phyloP scores from a whole-genome alignment of 768 basidiomycete species.

The Termitomyces titanicus region DNA sequence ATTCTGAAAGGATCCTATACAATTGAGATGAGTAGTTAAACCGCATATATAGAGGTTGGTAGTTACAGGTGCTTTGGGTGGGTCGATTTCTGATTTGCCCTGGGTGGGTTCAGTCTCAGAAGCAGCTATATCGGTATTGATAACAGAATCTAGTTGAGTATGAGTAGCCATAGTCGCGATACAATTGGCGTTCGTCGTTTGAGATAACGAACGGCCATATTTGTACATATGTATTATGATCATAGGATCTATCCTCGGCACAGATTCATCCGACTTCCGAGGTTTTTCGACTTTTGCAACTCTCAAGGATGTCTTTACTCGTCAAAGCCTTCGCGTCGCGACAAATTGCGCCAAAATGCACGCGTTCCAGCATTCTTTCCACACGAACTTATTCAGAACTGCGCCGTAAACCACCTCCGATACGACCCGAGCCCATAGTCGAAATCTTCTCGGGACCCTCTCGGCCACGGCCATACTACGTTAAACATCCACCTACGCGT shows the following conservation, averaged over 20 bases:
- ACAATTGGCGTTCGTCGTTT: slow-evolving; percentile 1
- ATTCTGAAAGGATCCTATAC: slow-evolving; percentile 41
- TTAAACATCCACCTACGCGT: slow-evolving; percentile 23
- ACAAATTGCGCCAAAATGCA: slow-evolving; percentile 1
- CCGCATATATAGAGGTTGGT: slow-evolving; percentile 9
- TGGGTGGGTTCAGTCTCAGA: slow-evolving; percentile 5
- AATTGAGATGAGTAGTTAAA: neutral
- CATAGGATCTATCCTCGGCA: neutral
- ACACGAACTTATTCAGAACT: slow-evolving; percentile 14
- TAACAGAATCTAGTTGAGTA: neutral
- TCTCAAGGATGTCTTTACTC: slow-evolving; percentile 8
- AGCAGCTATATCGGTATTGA: neutral
- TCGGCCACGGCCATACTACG: slow-evolving; percentile 34
- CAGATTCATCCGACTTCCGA: neutral
- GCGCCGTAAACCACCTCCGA: slow-evolving; percentile 17
- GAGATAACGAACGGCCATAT: slow-evolving; percentile 1
- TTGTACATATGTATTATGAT: slow-evolving; percentile 11
- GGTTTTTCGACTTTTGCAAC: neutral
- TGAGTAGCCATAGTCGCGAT: neutral
- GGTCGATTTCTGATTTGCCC: slow-evolving; percentile 14
- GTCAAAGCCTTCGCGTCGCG: slow-evolving; percentile 4
- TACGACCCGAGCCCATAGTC: slow-evolving; percentile 13
- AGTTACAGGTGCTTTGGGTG: slow-evolving; percentile 15
- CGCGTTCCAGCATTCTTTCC: neutral
- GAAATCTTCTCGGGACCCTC: slow-evolving; percentile 29